Conservation (phyloP, 768 basidiomycete species). For the Botryobasidium botryosum region DNA sequence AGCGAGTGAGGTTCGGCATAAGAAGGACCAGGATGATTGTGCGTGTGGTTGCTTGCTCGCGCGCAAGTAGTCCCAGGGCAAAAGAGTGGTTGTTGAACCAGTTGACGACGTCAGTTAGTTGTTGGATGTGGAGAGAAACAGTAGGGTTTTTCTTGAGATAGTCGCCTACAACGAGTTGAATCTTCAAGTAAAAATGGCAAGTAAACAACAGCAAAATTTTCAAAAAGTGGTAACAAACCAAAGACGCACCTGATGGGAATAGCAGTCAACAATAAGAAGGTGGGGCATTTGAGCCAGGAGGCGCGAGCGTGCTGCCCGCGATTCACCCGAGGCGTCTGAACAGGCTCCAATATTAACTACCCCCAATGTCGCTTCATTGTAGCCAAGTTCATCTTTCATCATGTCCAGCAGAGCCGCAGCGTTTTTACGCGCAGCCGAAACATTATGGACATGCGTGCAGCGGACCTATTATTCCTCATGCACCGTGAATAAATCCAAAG, state of each 20-base stretch:
- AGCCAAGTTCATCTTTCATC: background rate
- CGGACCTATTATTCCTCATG: too few relatives aligned
- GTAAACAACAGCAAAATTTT: background rate
- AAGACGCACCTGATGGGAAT: background rate
- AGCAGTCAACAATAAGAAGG: background rate
- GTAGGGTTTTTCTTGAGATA: background rate
- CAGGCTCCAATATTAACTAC: background rate
- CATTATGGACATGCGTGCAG: background rate
- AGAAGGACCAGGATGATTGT: background rate
- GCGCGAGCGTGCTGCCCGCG: background rate
- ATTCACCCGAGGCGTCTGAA: background rate
- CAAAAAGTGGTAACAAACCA: too few relatives aligned
- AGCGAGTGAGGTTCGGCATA: background rate
- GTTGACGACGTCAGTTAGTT: background rate
- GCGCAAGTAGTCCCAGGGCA: background rate
- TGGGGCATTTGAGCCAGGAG: background rate
- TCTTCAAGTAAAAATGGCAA: background rate
- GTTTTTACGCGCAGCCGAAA: background rate
- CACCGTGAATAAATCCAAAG: background rate
- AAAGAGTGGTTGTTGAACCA: constrained; percentile 2
- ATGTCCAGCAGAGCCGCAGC: background rate
- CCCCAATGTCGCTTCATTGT: background rate
- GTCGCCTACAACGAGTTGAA: background rate
- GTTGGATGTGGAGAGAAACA: background rate
- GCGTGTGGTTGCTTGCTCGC: background rate